phyloP scores from a whole-genome alignment of 768 basidiomycete species.

The Tricholoma matsutake region DNA sequence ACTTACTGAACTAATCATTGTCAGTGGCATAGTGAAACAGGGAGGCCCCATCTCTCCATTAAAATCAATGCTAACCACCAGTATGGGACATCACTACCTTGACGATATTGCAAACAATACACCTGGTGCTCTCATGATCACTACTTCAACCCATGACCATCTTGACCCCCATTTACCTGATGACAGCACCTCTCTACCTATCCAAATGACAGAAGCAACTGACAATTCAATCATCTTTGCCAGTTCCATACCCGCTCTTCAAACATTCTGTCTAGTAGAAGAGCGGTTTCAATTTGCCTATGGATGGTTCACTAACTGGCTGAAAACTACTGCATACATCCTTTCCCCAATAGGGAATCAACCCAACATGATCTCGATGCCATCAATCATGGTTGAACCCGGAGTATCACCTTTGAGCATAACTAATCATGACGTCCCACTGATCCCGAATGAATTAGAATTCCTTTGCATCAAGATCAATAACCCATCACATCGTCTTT shows the following conservation, averaged over 20 bases:
- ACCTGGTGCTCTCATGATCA: not conserved
- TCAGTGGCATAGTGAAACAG: too few relatives aligned
- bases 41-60: not conserved
- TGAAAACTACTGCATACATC: too few relatives aligned
- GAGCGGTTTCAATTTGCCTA: too few relatives aligned
- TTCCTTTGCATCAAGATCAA: too few relatives aligned
- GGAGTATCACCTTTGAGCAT: not conserved
- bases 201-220: not conserved
- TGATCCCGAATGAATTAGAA: too few relatives aligned
- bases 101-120: not conserved
- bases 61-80: too few relatives aligned
- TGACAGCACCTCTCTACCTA: not conserved
- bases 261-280: not conserved
- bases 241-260: not conserved
- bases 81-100: not conserved
- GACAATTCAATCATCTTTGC: too few relatives aligned
- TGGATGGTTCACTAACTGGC: not conserved
- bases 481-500: constrained; percentile 8
- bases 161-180: not conserved
- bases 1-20: not conserved
- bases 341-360: not conserved
- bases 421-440: not conserved
- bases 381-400: not conserved
- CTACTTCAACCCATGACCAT: too few relatives aligned
- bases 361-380: not conserved